Conservation (phyloP, 306 rosid genomes). For the Cucurbita moschata region DNA sequence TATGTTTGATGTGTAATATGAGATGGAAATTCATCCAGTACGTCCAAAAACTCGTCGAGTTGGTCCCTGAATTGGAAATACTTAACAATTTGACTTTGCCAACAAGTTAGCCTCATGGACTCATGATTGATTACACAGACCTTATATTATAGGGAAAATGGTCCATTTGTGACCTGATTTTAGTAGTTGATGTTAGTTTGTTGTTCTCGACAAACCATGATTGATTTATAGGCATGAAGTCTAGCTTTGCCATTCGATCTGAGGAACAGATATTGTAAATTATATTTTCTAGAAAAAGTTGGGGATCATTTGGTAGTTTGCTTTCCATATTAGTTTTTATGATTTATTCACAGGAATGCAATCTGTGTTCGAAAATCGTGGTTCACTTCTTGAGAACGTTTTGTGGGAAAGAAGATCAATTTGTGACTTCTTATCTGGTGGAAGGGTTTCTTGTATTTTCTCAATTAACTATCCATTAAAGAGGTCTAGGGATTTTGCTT, state of each 20-base stretch:
- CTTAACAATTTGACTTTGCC: neutral
- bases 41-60: neutral
- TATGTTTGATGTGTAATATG: neutral
- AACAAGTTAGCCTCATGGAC: neutral
- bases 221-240: neutral
- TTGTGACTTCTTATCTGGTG: too few relatives aligned
- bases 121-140: neutral
- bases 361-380: neutral
- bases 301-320: neutral
- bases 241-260: neutral
- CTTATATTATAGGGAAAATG: neutral
- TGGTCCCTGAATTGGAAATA: neutral
- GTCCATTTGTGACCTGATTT: neutral
- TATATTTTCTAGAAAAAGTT: neutral
- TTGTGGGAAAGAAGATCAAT: too few relatives aligned
- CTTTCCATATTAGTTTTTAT: neutral
- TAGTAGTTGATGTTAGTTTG: neutral
- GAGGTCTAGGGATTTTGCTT: neutral
- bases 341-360: neutral
- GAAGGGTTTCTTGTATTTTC: too few relatives aligned
- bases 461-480: too few relatives aligned
- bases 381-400: neutral
- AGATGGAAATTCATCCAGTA: neutral
- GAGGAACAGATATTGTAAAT: neutral
- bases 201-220: neutral